Conservation (phyloP, 139 green algal genomes). For the Coccomyxa sp. region DNA sequence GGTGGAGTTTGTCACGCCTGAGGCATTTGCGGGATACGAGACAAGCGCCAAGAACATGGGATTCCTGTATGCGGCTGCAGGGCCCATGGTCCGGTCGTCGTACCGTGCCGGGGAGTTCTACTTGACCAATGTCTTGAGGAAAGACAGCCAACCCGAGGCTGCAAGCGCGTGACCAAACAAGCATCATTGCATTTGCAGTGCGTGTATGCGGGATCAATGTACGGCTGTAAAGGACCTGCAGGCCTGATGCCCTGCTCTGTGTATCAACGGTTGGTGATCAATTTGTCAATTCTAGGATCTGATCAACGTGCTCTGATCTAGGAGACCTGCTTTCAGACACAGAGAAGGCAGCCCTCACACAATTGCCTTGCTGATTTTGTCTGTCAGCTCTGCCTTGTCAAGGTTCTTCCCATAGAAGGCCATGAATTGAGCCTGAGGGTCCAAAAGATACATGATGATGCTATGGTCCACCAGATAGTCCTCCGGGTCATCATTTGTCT, state of each 20-base stretch:
- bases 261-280: too few species aligned
- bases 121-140: slow-evolving; percentile 21
- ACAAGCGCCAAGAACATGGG: slow-evolving; percentile 73
- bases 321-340: too few species aligned
- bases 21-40: slow-evolving; percentile 88
- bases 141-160: too few species aligned
- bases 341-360: too few species aligned
- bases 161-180: too few species aligned
- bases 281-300: too few species aligned
- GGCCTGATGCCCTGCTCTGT: too few species aligned
- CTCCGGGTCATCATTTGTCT: slow-evolving; percentile 48
- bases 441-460: slow-evolving; percentile 97
- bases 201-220: too few species aligned
- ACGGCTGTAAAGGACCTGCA: too few species aligned
- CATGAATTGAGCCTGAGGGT: slow-evolving; percentile 87
- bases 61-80: slow-evolving; percentile 93
- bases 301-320: too few species aligned
- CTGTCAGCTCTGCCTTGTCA: slow-evolving; percentile 42
- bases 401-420: slow-evolving; percentile 88
- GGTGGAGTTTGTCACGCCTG: slow-evolving; percentile 94
- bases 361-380: too few species aligned
- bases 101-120: slow-evolving; percentile 73
- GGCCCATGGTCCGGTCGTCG: slow-evolving; percentile 90
- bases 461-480: slow-evolving; percentile 99
- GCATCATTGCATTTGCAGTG: too few species aligned